phyloP scores from a whole-genome alignment of 2,329 filamentous ascomycete species.

The Calonectria ilicicola region DNA sequence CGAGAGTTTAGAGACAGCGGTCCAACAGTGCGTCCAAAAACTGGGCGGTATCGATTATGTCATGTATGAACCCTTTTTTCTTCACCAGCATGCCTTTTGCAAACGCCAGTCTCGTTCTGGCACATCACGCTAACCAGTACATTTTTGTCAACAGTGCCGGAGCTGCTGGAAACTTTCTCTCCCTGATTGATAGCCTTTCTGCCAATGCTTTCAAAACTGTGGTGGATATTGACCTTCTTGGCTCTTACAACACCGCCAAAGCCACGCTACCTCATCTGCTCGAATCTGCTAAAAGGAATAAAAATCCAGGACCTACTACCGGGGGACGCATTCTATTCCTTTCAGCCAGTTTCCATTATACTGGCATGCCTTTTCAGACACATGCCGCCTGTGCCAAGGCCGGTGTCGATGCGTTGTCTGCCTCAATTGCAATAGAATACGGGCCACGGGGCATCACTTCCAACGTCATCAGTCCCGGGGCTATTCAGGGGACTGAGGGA shows the following conservation, averaged over 20 bases:
- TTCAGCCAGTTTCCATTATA: constrained; percentile 20
- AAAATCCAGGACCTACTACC: not conserved
- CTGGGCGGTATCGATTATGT: constrained; percentile 19
- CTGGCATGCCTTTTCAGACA: constrained; percentile 14
- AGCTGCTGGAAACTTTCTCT: constrained; percentile 19
- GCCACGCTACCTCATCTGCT: not conserved
- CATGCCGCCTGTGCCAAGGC: constrained; percentile 8
- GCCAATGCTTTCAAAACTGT: constrained; percentile 23
- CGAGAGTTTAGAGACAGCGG: not conserved
- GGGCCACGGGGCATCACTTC: constrained; percentile 13
- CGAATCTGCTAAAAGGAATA: not conserved
- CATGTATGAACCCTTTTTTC: not conserved
- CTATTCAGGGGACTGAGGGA: constrained; percentile 3
- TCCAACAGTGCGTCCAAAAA: not conserved
- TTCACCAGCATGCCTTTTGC: not conserved
- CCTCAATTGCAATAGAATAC: not conserved
- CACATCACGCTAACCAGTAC: not conserved
- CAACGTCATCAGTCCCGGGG: constrained; percentile 11
- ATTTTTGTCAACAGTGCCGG: not conserved
- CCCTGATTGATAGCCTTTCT: not conserved
- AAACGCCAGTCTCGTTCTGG: not conserved
- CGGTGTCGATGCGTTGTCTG: constrained; percentile 10
- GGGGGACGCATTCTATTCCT: constrained; percentile 16
- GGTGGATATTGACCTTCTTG: constrained; percentile 17
- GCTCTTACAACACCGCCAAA: constrained; percentile 14